Evolutionary conservation across 2,329 filamentous ascomycete genomes (phyloP).

Genomic region (Claviceps africana): DNA sequence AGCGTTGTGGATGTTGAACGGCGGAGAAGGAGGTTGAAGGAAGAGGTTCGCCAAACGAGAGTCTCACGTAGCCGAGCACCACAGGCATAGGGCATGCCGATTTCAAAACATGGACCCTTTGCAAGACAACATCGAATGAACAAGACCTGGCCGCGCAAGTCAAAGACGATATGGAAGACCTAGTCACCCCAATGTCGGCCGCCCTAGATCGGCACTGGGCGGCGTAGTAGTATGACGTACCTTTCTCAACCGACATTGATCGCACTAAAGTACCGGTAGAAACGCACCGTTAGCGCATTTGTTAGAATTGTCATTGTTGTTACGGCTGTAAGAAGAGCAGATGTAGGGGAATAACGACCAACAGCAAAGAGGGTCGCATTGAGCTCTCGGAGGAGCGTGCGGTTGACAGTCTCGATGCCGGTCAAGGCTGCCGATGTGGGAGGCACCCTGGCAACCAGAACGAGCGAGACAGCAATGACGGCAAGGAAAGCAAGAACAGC

Average conservation of each 20-base stretch:
- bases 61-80: neutral
- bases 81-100: neutral
- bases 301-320: neutral
- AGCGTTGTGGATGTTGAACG: conserved; percentile 2
- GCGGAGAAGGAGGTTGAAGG: neutral
- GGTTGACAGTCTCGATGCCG: neutral
- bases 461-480: neutral
- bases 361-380: neutral
- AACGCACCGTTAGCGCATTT: conserved; percentile 1
- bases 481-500: neutral
- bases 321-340: neutral
- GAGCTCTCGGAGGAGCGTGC: neutral
- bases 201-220: neutral
- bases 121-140: neutral
- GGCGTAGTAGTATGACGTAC: conserved; percentile 15
- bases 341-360: neutral
- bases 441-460: neutral
- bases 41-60: neutral
- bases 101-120: neutral
- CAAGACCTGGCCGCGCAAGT: neutral
- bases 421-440: neutral
- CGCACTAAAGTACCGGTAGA: conserved; percentile 21
- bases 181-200: neutral
- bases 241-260: conserved; percentile 30
- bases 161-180: neutral